Percentiles rank a stretch among this genome's conserved stretches.
phyloP scores from a whole-genome alignment of 2,329 filamentous ascomycete species.

The Diaporthe destruens region DNA sequence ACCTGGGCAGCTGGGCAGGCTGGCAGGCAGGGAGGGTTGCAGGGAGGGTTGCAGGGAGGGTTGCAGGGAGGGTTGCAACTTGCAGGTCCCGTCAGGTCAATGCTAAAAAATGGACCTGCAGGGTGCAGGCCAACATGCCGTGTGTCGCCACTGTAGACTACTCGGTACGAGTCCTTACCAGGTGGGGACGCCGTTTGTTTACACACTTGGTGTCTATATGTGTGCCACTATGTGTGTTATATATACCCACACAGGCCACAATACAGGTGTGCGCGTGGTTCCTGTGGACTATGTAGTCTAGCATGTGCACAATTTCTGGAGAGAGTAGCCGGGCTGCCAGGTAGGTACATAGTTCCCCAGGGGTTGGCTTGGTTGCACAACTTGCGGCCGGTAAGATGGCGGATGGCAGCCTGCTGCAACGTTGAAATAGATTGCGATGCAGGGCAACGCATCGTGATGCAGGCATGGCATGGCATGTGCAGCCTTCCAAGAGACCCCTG shows the following conservation, averaged over 20 bases:
- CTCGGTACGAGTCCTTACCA: not conserved
- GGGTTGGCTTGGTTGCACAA: not conserved
- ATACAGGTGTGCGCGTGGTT: not conserved
- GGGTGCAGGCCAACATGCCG: not conserved
- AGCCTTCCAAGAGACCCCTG: not conserved
- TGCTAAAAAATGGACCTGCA: slow-evolving; percentile 26
- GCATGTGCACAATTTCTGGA: not conserved
- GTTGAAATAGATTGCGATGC: slow-evolving; percentile 29
- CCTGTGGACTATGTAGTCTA: not conserved
- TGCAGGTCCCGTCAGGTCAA: slow-evolving; percentile 4
- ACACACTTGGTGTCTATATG: not conserved
- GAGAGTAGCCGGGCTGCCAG: not conserved
- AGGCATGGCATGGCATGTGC: slow-evolving; percentile 9
- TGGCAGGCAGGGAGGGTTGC: too few species aligned
- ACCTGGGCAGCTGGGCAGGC: not conserved
- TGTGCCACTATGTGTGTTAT: too few species aligned
- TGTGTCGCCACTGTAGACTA: not conserved
- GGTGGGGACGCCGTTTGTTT: not conserved
- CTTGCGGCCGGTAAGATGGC: not conserved
- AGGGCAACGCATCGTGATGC: slow-evolving; percentile 25
- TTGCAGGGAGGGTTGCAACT: not conserved
- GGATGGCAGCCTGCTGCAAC: slow-evolving; percentile 28
- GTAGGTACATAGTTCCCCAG: not conserved
- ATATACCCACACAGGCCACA: not conserved
- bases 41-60: not conserved